Evolutionary conservation across 208 protist genomes (phyloP).

Genomic region (Lotmaria passim): DNA sequence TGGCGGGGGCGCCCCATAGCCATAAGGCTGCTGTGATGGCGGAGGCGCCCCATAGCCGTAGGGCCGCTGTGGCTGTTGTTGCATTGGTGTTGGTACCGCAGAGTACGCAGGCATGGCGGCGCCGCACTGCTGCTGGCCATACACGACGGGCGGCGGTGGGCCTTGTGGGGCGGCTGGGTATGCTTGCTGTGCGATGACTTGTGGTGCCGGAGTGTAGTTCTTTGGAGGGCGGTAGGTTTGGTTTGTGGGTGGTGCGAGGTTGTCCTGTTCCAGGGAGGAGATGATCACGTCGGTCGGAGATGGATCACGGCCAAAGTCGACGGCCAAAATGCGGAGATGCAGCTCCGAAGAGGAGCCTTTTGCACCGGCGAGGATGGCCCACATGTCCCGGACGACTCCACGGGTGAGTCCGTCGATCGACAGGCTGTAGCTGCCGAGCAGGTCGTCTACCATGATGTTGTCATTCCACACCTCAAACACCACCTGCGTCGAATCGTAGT

Average conservation of each 20-base stretch:
- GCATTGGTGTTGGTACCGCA: slow-evolving; percentile 8
- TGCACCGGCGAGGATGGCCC: slow-evolving; percentile 52
- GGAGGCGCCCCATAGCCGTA: slow-evolving; percentile 11
- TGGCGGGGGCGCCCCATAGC: slow-evolving; percentile 9
- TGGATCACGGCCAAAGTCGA: slow-evolving; percentile 59
- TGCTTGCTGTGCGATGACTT: slow-evolving; percentile 8
- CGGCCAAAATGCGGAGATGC: slow-evolving; percentile 57
- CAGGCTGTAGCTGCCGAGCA: slow-evolving; percentile 60
- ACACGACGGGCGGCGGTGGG: slow-evolving; percentile 28
- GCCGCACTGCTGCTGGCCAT: slow-evolving; percentile 16
- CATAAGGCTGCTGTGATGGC: slow-evolving; percentile 18
- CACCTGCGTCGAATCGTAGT: slow-evolving; percentile 54
- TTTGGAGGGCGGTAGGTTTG: slow-evolving; percentile 35
- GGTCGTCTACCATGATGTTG: slow-evolving; percentile 53
- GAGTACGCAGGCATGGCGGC: slow-evolving; percentile 3
- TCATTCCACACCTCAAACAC: slow-evolving; percentile 71
- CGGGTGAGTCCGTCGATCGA: slow-evolving; percentile 56
- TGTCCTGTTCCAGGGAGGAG: slow-evolving; percentile 41
- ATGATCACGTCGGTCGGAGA: slow-evolving; percentile 23
- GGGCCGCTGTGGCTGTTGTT: slow-evolving; percentile 8
- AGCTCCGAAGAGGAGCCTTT: slow-evolving; percentile 58
- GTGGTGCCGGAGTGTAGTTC: slow-evolving; percentile 3
- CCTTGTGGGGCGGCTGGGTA: slow-evolving; percentile 24
- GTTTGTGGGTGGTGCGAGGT: slow-evolving; percentile 12
- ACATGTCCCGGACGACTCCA: slow-evolving; percentile 65